Base-by-base conservation (phyloP, 305 asterid genomes). In the Rubia tinctorum region DNA sequence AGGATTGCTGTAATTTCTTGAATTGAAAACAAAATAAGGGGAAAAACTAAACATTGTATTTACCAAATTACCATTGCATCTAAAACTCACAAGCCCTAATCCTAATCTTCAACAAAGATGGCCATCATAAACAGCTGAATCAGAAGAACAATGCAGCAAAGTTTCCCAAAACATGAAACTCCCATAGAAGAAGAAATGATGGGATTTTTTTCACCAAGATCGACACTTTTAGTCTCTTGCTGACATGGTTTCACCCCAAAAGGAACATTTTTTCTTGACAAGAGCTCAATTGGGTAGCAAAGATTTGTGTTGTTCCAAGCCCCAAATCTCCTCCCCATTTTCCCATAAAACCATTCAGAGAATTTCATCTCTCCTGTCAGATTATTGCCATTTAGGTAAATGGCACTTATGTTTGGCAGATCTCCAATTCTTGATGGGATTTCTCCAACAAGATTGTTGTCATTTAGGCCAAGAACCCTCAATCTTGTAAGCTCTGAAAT, bases 271-370 rank as follows among this genome's bases (percentile, higher is more conserved):
- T 64, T 69, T 27, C 78, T 55, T 63, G 87, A 60, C 65, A 66
- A 71, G 62, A 70, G 73, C 75, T 80, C 86, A 53, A 17, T 6
- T 42, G 86, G 82, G 75, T 82, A 88, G 77, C 99, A 94, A 11
- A 94, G 83, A 79, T 87, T 86, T 47, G 96, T 89, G 77, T 94
- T 94, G n/a, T 82, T 86, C 97, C 97, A 94, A 20, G 87, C 96
- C 82, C 97, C 91, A 69, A 94, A 94, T n/a, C 97, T 75, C 77
- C 96, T 84, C 34, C 96, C 96, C 96, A 91, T 78, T 80, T 82
- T 88, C 43, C 82, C 88, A 70, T 84, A 94, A 77, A 91, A 91
- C 80, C 25, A 20, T 53, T 78, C 83, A 20, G 93, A 75, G 81
- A 94, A 94, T 71, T 80, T 75, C 49, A 94, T 93, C 81, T 84